phyloP scores from a whole-genome alignment of 106 monocot species.

The Amphibolis antarctica region DNA sequence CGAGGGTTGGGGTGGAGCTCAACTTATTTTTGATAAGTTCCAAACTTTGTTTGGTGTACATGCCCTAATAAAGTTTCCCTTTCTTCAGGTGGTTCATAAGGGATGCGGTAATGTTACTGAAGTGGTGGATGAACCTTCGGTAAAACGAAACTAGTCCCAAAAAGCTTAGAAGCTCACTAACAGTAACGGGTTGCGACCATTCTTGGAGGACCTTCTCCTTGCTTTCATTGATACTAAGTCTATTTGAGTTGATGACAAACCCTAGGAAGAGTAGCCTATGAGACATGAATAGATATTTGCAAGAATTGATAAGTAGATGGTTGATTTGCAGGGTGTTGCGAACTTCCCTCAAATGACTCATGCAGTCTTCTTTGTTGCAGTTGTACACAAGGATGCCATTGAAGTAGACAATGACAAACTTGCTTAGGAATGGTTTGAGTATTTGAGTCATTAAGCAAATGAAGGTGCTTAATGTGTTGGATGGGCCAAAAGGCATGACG shows the following conservation, averaged over 20 bases:
- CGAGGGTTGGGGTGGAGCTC: background rate
- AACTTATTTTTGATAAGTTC: background rate
- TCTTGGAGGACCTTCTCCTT: background rate
- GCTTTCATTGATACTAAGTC: background rate
- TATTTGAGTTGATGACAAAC: background rate
- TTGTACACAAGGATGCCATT: constrained; percentile 6
- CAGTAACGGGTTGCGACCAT: background rate
- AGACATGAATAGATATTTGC: background rate
- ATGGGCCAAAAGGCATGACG: constrained; percentile 4
- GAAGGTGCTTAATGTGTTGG: constrained; percentile 7
- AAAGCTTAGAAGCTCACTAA: background rate
- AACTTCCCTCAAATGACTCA: background rate
- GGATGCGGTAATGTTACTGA: background rate
- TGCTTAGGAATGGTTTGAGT: background rate
- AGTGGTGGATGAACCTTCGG: background rate
- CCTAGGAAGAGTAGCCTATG: background rate
- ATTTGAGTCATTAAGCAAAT: constrained; percentile 3
- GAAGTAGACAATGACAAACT: constrained; percentile 5
- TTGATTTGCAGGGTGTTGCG: background rate
- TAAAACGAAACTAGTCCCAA: background rate
- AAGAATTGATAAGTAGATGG: background rate
- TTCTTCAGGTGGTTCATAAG: background rate
- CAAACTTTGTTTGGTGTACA: background rate
- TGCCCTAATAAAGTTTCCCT: background rate
- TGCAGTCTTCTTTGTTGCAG: background rate